These are phyloP conservation scores for Yamadazyma paraphyllophila DNA, from an alignment of 805 yeast genomes.

Conservation along the genomic window DNA sequence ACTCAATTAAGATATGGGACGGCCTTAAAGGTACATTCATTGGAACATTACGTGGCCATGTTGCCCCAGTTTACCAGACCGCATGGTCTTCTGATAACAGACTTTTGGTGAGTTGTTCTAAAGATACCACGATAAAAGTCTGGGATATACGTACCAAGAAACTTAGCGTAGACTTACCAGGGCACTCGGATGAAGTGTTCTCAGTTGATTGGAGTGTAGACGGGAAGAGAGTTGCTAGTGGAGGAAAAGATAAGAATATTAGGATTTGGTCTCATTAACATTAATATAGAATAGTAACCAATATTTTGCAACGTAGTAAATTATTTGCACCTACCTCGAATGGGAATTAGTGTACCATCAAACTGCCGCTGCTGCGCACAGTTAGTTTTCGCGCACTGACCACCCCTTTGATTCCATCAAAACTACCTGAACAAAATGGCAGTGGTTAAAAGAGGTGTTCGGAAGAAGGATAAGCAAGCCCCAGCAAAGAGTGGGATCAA, in stretches of 20 bases:
- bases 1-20: slow-evolving; percentile 94
- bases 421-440: slow-evolving; percentile 50
- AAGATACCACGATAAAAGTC: slow-evolving; percentile 92
- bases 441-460: slow-evolving; percentile 70
- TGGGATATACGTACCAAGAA: slow-evolving; percentile 93
- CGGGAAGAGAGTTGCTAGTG: slow-evolving; percentile 92
- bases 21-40: slow-evolving; percentile 88
- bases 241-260: slow-evolving; percentile 94
- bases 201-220: slow-evolving; percentile 98
- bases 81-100: slow-evolving; percentile 97
- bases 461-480: slow-evolving; percentile 54
- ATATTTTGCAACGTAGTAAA: neutral
- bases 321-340: neutral
- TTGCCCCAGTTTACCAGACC: slow-evolving; percentile 95
- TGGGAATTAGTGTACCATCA: neutral
- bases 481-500: slow-evolving; percentile 59
- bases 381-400: slow-evolving; percentile 3
- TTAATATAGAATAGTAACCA: neutral
- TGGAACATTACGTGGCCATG: slow-evolving; percentile 93
- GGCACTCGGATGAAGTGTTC: slow-evolving; percentile 92
- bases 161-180: slow-evolving; percentile 86
- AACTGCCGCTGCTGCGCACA: slow-evolving; percentile 1
- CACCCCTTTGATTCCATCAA: slow-evolving; percentile 4
- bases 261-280: slow-evolving; percentile 83
- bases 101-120: slow-evolving; percentile 86